These are phyloP conservation scores for Venustampulla echinocandica DNA, from an alignment of 495 filamentous ascomycete species.

Conservation along the genomic window DNA sequence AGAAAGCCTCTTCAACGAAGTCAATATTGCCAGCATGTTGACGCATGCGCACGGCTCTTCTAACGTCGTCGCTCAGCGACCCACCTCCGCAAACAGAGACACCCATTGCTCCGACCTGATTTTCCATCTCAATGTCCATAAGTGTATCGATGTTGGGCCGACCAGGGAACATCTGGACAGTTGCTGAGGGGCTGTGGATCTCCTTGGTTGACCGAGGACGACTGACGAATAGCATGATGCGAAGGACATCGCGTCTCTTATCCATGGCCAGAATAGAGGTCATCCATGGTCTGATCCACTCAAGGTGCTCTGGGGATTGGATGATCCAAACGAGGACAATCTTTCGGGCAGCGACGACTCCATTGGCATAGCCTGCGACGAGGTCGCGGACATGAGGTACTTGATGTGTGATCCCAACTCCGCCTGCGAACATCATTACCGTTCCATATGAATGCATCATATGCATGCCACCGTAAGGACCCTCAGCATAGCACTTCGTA, in stretches of 20 bases:
- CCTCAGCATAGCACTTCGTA: slow-evolving; percentile 63
- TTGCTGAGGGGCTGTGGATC: slow-evolving; percentile 70
- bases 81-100: slow-evolving; percentile 89
- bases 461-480: slow-evolving; percentile 68
- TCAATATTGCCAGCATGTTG: slow-evolving; percentile 64
- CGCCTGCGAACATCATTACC: slow-evolving; percentile 76
- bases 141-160: slow-evolving; percentile 56
- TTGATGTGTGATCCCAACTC: slow-evolving; percentile 84
- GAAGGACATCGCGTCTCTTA: slow-evolving; percentile 68
- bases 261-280: slow-evolving; percentile 83
- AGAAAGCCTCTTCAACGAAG: slow-evolving; percentile 94
- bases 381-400: slow-evolving; percentile 70
- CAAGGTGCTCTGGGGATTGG: slow-evolving; percentile 75
- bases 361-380: slow-evolving; percentile 56
- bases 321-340: slow-evolving; percentile 87
- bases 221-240: slow-evolving; percentile 83
- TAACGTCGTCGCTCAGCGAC: slow-evolving; percentile 78
- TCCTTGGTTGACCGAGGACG: slow-evolving; percentile 71
- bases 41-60: slow-evolving; percentile 57
- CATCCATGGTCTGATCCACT: slow-evolving; percentile 96
- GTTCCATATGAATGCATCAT: slow-evolving; percentile 73
- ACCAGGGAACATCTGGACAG: slow-evolving; percentile 82
- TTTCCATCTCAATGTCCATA: slow-evolving; percentile 67
- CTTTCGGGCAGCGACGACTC: slow-evolving; percentile 65
- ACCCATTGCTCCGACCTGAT: slow-evolving; percentile 69